Percentiles rank a stretch among this genome's conserved stretches.
phyloP scores from a whole-genome alignment of 148 eudicot species.

The Camellia sinensis region DNA sequence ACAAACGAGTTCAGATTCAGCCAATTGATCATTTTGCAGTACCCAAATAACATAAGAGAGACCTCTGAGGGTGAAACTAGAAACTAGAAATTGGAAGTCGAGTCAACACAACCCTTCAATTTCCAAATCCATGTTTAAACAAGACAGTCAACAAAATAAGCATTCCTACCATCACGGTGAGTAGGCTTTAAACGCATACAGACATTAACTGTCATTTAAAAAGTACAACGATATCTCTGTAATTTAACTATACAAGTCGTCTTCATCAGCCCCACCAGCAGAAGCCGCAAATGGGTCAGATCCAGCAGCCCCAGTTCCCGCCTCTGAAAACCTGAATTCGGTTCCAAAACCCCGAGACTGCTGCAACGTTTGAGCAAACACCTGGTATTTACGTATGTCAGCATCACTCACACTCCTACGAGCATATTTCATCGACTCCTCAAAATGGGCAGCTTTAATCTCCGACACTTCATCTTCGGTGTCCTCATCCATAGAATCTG shows the following conservation, averaged over 20 bases:
- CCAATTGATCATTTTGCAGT: too few species aligned
- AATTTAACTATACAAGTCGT: constrained; percentile 27
- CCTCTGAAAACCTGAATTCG: constrained; percentile 37
- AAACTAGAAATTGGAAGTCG: not conserved
- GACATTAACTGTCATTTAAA: not conserved
- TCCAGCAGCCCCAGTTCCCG: constrained; percentile 17
- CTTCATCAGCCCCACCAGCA: constrained; percentile 31
- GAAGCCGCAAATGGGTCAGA: constrained; percentile 28
- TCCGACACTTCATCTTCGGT: constrained; percentile 34
- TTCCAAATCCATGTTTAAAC: not conserved
- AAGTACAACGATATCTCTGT: not conserved
- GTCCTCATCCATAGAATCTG: constrained; percentile 45
- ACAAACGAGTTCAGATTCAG: too few species aligned
- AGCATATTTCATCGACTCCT: constrained; percentile 43
- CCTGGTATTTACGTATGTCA: constrained; percentile 41
- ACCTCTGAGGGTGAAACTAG: not conserved
- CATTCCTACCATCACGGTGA: not conserved
- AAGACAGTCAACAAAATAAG: not conserved
- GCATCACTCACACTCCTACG: constrained; percentile 46
- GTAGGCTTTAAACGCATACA: not conserved
- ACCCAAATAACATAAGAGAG: not conserved
- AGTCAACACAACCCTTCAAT: not conserved
- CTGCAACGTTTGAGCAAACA: constrained; percentile 43
- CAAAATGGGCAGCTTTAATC: constrained; percentile 37
- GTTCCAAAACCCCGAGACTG: constrained; percentile 44